Evolutionary conservation across 768 basidiomycete genomes (phyloP).

Genomic region (Amanita subjunquillea): DNA sequence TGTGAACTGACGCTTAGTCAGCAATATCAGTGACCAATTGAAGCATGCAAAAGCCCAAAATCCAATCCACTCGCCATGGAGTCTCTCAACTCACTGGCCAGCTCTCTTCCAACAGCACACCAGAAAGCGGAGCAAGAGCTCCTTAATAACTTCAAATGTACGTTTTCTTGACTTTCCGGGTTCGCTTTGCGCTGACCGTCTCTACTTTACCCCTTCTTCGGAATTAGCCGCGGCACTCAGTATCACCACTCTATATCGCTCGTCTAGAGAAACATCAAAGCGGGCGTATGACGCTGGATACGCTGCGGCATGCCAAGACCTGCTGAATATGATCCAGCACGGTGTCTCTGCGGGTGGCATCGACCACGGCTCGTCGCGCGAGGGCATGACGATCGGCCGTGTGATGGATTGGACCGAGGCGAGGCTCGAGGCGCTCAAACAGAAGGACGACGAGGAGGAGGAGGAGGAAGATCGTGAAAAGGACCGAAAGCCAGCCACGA

Average conservation of each 20-base stretch:
- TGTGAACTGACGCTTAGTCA: neutral
- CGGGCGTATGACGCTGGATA: conserved; percentile 77
- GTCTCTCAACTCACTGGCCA: conserved; percentile 71
- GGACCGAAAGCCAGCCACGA: conserved; percentile 29
- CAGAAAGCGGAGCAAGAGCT: conserved; percentile 79
- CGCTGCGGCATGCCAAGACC: conserved; percentile 68
- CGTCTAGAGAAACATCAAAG: conserved; percentile 68
- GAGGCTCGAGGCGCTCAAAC: conserved; percentile 63
- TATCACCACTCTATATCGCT: conserved; percentile 78
- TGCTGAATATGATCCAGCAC: conserved; percentile 75
- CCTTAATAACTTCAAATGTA: conserved; percentile 75
- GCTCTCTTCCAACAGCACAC: conserved; percentile 58
- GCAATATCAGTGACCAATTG: neutral
- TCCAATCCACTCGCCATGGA: conserved; percentile 35
- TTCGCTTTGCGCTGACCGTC: neutral
- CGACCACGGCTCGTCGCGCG: conserved; percentile 31
- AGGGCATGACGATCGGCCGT: conserved; percentile 64
- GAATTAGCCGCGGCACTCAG: conserved; percentile 67
- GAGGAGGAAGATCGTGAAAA: conserved; percentile 68
- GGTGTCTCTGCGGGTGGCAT: conserved; percentile 58
- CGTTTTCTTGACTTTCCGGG: neutral
- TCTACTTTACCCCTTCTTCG: neutral
- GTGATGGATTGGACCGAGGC: conserved; percentile 86
- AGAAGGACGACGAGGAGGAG: conserved; percentile 72
- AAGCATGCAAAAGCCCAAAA: neutral